Conservation (phyloP, 163 green algal genomes). For the Prototheca stagnorum region DNA sequence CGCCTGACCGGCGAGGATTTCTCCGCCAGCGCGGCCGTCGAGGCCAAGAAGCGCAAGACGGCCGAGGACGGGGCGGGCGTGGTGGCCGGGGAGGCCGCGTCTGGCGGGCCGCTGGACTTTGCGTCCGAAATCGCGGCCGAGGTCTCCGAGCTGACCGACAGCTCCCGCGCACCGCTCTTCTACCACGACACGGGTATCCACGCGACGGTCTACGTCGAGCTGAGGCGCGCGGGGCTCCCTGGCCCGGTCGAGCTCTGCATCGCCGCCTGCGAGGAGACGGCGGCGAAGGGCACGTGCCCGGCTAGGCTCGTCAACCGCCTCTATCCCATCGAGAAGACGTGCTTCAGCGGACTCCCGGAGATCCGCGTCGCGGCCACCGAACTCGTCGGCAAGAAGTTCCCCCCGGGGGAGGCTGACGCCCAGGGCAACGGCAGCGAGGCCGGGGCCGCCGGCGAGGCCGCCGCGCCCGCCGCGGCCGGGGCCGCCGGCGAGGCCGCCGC, state of each 20-base stretch:
- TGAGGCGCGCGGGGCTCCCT: slow-evolving; percentile 2
- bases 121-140: slow-evolving; percentile 37
- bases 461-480: not conserved
- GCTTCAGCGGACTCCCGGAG: slow-evolving; percentile 43
- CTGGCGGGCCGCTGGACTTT: slow-evolving; percentile 21
- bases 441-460: slow-evolving; percentile 14
- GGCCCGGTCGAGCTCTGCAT: slow-evolving; percentile 7
- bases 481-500: too few species aligned
- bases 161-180: slow-evolving; percentile 24
- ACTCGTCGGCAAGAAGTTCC: slow-evolving; percentile 38
- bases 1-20: not conserved
- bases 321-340: slow-evolving; percentile 46
- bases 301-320: slow-evolving; percentile 39
- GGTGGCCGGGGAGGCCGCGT: not conserved
- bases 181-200: slow-evolving; percentile 33
- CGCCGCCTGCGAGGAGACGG: slow-evolving; percentile 13
- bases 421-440: slow-evolving; percentile 4
- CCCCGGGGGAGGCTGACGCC: slow-evolving; percentile 3
- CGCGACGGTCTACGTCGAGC: slow-evolving; percentile 12
- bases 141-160: slow-evolving; percentile 47
- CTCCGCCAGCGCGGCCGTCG: not conserved
- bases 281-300: slow-evolving; percentile 14
- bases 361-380: slow-evolving; percentile 33
- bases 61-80: not conserved
- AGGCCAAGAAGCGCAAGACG: not conserved